Evolutionary conservation across 345 rosid genomes (phyloP), one percentile per base, ranked within the genome.

Genomic region (Aquilaria sinensis): DNA sequence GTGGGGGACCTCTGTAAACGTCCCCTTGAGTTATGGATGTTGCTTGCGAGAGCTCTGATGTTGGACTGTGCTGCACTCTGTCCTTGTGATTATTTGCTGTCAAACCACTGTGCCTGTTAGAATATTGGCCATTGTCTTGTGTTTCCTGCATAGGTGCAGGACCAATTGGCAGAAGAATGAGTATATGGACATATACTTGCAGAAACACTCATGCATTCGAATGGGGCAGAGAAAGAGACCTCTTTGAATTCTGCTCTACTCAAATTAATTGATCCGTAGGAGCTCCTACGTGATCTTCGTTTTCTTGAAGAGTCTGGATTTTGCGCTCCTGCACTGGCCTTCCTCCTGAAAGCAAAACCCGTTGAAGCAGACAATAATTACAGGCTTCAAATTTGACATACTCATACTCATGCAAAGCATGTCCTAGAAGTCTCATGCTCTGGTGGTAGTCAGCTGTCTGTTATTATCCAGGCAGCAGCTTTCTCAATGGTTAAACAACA

Each of bases 291-390:
- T 31, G 64, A 47, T 75, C 71, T 79, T 73, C 76, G 60, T 73
- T 72, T 80, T 63, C 77, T 78, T n/a, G 80, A 23, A n/a, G 74
- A 61, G 65, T 70, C 81, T 11, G 79, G 51, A 54, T 81, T 87
- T 61, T 84, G 69, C 47, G 65, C 52, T 70, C 68, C 76, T 9
- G 75, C 55, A 47, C 83, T 80, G 13, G 62, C 76, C 65, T 62
- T 81, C 72, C 72, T 85, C 83, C 96, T 88, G 79, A 31, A 71
- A 53, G 63, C 47, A 16, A 34, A 61, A 58, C 60, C 10, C 57
- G 10, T 10, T 37, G 13, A 15, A 49, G 55, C 46, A 3, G 5
- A 32, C 30, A 49, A 61, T 52, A 4, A 57, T 14, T 29, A 56
- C 15, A 33, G 45, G 60, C 60, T 47, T 14, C n/a, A 12, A 32